A percentile compares a stretch with the other conserved stretches of the same genome.
Evolutionary conservation across 2,329 filamentous ascomycete genomes (phyloP).

Genomic region (Aspergillus piperis): DNA sequence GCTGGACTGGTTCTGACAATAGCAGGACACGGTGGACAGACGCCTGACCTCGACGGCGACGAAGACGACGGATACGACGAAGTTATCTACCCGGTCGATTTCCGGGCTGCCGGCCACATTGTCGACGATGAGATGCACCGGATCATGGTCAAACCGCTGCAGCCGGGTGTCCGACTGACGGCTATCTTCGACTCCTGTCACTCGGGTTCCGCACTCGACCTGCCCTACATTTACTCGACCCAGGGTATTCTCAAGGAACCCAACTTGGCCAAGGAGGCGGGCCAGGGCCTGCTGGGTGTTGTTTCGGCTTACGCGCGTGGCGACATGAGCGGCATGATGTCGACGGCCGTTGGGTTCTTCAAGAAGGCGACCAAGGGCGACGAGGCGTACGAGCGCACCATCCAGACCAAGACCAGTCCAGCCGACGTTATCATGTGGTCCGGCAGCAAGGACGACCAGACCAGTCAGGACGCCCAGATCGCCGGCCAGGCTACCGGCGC

Average conservation of each 20-base stretch:
- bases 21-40: conserved; percentile 73
- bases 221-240: conserved; percentile 68
- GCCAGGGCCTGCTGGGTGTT: conserved; percentile 64
- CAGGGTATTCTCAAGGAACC: conserved; percentile 69
- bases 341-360: conserved; percentile 77
- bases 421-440: conserved; percentile 99
- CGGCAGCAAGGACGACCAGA: conserved; percentile 93
- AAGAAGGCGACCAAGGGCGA: conserved; percentile 84
- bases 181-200: conserved; percentile 71
- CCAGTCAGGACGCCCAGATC: conserved; percentile 89
- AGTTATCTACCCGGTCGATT: conserved; percentile 77
- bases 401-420: conserved; percentile 86
- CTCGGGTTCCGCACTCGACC: conserved; percentile 66
- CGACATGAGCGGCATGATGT: conserved; percentile 79
- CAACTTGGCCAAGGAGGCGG: conserved; percentile 67
- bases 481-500: conserved; percentile 87
- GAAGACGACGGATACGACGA: conserved; percentile 78
- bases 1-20: neutral
- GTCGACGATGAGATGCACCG: conserved; percentile 78
- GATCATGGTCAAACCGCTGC: conserved; percentile 74
- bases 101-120: conserved; percentile 68
- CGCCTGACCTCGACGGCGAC: conserved; percentile 71
- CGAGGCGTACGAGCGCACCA: conserved; percentile 74
- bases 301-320: conserved; percentile 79
- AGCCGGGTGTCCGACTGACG: conserved; percentile 76